Evolutionary conservation across 2,329 filamentous ascomycete species (phyloP).

Genomic region (Pezizomycotina sp.): DNA sequence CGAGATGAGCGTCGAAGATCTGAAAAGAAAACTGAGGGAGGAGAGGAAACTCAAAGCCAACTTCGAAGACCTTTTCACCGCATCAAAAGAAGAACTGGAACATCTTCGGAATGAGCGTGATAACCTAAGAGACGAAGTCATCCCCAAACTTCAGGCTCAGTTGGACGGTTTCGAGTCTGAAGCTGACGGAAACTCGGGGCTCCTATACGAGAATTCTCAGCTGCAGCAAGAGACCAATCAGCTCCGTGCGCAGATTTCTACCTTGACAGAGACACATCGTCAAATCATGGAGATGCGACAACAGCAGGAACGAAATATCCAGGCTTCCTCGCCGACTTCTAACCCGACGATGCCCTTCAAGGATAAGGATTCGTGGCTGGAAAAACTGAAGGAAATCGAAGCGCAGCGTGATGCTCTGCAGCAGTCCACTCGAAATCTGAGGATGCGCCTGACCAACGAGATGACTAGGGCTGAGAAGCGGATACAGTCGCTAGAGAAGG

Average conservation of each 20-base stretch:
- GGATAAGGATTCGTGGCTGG: slow-evolving; percentile 48
- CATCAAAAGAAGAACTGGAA: slow-evolving; percentile 66
- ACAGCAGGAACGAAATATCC: slow-evolving; percentile 38
- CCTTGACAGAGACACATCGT: slow-evolving; percentile 29
- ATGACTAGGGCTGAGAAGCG: slow-evolving; percentile 69
- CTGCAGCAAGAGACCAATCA: slow-evolving; percentile 72
- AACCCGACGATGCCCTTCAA: slow-evolving; percentile 35
- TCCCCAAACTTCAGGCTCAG: slow-evolving; percentile 59
- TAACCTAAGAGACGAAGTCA: slow-evolving; percentile 73
- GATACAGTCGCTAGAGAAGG: slow-evolving; percentile 53
- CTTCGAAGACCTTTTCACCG: slow-evolving; percentile 78
- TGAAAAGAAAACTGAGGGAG: slow-evolving; percentile 63
- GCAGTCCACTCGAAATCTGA: slow-evolving; percentile 64
- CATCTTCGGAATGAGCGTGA: slow-evolving; percentile 76
- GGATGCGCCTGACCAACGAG: slow-evolving; percentile 73
- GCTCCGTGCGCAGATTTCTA: slow-evolving; percentile 51
- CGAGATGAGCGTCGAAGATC: slow-evolving; percentile 63
- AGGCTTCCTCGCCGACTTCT: slow-evolving; percentile 35
- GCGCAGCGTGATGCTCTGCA: slow-evolving; percentile 86
- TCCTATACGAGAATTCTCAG: slow-evolving; percentile 64
- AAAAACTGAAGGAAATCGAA: slow-evolving; percentile 81
- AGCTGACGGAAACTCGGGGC: slow-evolving; percentile 52
- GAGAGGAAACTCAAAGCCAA: slow-evolving; percentile 80
- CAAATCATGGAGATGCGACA: slow-evolving; percentile 30
- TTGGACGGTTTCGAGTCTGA: slow-evolving; percentile 65